Evolutionary conservation across 768 basidiomycete genomes (phyloP), one percentile per base, ranked within the genome.

Genomic region (Trametes cinnabarina): DNA sequence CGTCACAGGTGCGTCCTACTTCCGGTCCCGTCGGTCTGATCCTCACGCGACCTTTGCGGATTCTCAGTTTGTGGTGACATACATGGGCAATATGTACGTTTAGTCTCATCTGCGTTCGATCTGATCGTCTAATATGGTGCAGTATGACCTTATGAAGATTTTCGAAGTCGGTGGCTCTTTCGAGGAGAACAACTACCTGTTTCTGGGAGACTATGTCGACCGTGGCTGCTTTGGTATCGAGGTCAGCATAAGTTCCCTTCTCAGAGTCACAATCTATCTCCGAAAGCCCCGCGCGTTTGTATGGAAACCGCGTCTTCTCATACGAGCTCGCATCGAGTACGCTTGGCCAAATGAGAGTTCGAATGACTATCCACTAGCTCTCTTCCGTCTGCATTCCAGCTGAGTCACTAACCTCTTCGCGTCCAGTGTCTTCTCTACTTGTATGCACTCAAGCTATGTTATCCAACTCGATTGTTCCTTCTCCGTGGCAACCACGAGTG

Each of bases 71-170:
- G 94, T 68, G 95, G 95, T 20, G 95, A 98, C 77, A 94, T 98
- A 44, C 95, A 98, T 66, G 95, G 95, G 10, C 95, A 98, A 88
- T 98, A 93, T 73, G 94, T 95, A 66, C 71, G 69, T 62, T 22
- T 7, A 10, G 11, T 11, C 23, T 25, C 8, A 42, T 35, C 49
- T 14, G 14, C 34, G 5, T 26, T 30, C 7, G 4, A 47, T 40
- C 25, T 11, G n/a, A 28, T 35, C 32, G 44, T 22, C 17, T 57
- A 41, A 57, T 32, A 12, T 23, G 25, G 23, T 47, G 26, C 67
- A 98, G 94, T 98, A 94, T 71, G 96, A 98, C 74, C 79, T 98
- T 58, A 96, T 98, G 92, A 97, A 98, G 74, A 80, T 98, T 39
- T 94, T 98, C 66, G 95, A 97, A 66, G 88, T 98, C 30, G 96